A percentile compares a stretch with the other conserved stretches of the same genome.
Evolutionary conservation across 805 yeast genomes (phyloP).

Genomic region (Yarrowia sp.): DNA sequence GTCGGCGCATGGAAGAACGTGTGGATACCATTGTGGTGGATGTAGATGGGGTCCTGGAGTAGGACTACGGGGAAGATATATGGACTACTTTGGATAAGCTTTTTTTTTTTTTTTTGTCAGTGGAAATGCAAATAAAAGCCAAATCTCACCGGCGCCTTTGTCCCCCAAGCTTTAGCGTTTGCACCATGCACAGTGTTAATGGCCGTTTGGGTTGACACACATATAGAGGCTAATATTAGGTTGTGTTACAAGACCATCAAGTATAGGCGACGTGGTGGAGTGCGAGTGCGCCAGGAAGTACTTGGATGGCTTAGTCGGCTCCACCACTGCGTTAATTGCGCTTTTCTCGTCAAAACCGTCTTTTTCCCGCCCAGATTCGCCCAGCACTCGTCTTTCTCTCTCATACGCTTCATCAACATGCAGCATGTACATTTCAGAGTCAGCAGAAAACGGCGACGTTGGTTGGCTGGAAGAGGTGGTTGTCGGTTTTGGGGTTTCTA

Average conservation of each 20-base stretch:
- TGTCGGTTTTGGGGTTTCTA: too few species aligned
- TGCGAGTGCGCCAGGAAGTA: too few species aligned
- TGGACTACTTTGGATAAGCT: conserved; percentile 4
- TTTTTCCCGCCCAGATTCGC: neutral
- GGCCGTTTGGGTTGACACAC: conserved; percentile 1
- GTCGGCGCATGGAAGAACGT: conserved; percentile 19
- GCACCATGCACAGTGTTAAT: neutral
- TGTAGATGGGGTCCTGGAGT: neutral
- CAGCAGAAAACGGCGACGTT: neutral
- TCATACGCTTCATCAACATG: neutral
- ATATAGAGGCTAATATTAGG: neutral
- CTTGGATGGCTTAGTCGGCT: too few species aligned
- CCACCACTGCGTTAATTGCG: too few species aligned
- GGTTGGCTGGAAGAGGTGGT: neutral
- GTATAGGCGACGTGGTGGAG: too few species aligned
- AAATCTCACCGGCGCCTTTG: conserved; percentile 7
- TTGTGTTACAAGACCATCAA: conserved; percentile 8
- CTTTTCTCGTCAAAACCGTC: too few species aligned
- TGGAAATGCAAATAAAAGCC: neutral
- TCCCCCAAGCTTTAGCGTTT: neutral
- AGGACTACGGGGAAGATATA: conserved; percentile 36
- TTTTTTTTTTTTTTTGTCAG: neutral
- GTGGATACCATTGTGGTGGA: conserved; percentile 13
- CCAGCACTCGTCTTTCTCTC: too few species aligned
- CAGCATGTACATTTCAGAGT: neutral